These are phyloP conservation scores for Fusarium mundagurra DNA, from an alignment of 2,329 filamentous ascomycete genomes.

Conservation along the genomic window DNA sequence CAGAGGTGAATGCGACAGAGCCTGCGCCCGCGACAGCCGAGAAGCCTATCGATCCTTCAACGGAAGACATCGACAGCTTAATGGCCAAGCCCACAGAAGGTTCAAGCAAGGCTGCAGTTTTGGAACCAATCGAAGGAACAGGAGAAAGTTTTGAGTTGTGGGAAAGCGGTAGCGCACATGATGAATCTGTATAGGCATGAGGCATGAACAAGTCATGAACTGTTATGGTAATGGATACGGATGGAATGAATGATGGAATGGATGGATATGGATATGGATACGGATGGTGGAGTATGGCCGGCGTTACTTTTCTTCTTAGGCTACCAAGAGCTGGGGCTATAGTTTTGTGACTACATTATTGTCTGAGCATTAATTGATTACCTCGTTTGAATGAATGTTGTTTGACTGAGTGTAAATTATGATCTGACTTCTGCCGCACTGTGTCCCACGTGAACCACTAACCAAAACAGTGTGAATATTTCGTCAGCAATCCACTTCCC, in stretches of 20 bases:
- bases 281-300: constrained; percentile 14
- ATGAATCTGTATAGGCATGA: constrained; percentile 53
- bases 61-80: constrained; percentile 49
- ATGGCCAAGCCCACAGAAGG: constrained; percentile 50
- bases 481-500: constrained; percentile 15
- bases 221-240: neutral
- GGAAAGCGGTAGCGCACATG: constrained; percentile 74
- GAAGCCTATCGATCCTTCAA: constrained; percentile 35
- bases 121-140: constrained; percentile 67
- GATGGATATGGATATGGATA: neutral
- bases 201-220: neutral
- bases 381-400: neutral
- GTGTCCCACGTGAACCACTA: constrained; percentile 30
- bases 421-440: constrained; percentile 17
- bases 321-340: constrained; percentile 45
- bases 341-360: constrained; percentile 20
- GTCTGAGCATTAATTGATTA: constrained; percentile 1
- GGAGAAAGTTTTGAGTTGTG: constrained; percentile 73
- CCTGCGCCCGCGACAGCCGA: constrained; percentile 7
- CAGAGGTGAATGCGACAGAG: neutral
- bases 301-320: constrained; percentile 37
- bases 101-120: constrained; percentile 56
- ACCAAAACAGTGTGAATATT: constrained; percentile 32
- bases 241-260: neutral
- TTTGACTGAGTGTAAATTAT: neutral